Evolutionary conservation across 331 rosid species (phyloP).

Genomic region (Saraca asoca): DNA sequence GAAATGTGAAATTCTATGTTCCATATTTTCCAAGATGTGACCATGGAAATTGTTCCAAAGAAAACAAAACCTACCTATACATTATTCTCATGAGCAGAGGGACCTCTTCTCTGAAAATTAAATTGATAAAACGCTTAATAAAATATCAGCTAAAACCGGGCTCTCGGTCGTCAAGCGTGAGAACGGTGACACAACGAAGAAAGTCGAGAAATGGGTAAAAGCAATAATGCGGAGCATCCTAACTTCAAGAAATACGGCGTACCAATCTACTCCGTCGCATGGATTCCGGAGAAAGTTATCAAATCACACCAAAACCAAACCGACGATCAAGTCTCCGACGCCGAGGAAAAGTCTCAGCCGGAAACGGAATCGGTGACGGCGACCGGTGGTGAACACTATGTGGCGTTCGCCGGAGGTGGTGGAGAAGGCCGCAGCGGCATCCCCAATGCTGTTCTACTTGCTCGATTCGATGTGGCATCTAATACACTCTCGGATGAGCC

Average conservation of each 20-base stretch:
- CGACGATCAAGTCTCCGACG: slow-evolving; percentile 42
- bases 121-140: no score
- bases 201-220: slow-evolving; percentile 32
- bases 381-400: slow-evolving; percentile 32
- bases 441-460: slow-evolving; percentile 64
- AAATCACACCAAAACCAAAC: slow-evolving; percentile 38
- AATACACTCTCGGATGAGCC: slow-evolving; percentile 62
- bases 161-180: no score
- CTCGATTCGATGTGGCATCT: slow-evolving; percentile 56
- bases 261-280: slow-evolving; percentile 72
- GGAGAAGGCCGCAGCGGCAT: slow-evolving; percentile 89
- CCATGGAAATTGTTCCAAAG: no score
- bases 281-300: slow-evolving; percentile 53
- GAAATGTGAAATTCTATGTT: no score
- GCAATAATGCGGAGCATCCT: slow-evolving; percentile 36
- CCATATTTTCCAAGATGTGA: no score
- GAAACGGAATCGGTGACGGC: not conserved
- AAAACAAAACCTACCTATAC: no score
- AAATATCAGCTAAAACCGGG: no score
- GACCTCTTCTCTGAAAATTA: no score
- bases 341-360: slow-evolving; percentile 23
- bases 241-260: slow-evolving; percentile 74
- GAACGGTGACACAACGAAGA: no score
- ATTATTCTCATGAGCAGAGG: no score
- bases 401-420: slow-evolving; percentile 83